These are phyloP conservation scores for Globisporangium carolinianum DNA, from an alignment of 352 stramenopile species.

Conservation along the genomic window DNA sequence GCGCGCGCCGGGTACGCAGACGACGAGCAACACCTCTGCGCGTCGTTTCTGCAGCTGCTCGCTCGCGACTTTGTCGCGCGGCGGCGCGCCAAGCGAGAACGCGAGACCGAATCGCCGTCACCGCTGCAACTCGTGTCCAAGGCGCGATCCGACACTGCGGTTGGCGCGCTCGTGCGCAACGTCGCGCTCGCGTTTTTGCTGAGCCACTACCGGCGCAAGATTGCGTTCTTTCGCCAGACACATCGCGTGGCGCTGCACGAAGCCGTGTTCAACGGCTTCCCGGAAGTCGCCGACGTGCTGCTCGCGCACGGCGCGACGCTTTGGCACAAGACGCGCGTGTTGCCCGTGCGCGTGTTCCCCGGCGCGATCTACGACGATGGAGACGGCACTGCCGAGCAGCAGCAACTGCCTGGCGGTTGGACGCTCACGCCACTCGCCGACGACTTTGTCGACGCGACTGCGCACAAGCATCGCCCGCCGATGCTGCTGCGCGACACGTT, in stretches of 20 bases:
- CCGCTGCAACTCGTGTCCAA: conserved; percentile 4
- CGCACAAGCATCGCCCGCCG: conserved; percentile 8
- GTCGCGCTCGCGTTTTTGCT: conserved; percentile 60
- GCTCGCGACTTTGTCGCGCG: conserved; percentile 42
- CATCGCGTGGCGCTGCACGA: conserved; percentile 71
- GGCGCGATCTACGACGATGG: conserved; percentile 9
- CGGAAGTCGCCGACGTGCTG: conserved; percentile 43
- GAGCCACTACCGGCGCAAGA: conserved; percentile 36
- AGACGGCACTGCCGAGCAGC: not conserved
- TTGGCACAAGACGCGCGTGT: conserved; percentile 55
- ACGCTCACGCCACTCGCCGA: conserved; percentile 32
- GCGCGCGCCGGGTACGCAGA: conserved; percentile 30
- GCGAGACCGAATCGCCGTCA: not conserved
- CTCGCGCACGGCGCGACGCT: conserved; percentile 39
- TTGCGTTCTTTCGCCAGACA: conserved; percentile 41
- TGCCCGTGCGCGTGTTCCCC: conserved; percentile 42
- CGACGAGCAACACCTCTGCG: conserved; percentile 50
- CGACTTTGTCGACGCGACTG: not conserved
- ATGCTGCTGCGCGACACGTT: conserved; percentile 46
- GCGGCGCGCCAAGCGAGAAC: conserved; percentile 10
- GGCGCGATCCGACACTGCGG: conserved; percentile 32
- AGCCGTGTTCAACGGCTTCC: conserved; percentile 58
- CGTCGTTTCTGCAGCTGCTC: conserved; percentile 56
- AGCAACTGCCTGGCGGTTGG: conserved; percentile 32
- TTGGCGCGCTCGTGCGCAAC: conserved; percentile 45